Conservation (phyloP, 257 asterid species). For the Jasminum sambac region DNA sequence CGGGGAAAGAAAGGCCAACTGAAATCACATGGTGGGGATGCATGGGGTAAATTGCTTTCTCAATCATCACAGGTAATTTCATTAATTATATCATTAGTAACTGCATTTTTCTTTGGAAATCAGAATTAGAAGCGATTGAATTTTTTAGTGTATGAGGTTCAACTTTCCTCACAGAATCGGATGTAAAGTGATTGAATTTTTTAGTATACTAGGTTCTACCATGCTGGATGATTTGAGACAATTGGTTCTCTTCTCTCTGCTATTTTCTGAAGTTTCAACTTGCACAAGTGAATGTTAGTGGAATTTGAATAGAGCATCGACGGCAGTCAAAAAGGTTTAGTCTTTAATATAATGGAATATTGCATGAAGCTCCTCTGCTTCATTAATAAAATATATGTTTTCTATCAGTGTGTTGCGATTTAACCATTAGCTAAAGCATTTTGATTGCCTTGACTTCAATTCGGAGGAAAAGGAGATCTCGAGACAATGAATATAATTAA, state of each 20-base stretch:
- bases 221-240: too few relatives aligned
- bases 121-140: neutral
- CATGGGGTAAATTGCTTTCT: constrained; percentile 91
- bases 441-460: neutral
- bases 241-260: neutral
- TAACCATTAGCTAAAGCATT: neutral
- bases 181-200: neutral
- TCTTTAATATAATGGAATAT: neutral
- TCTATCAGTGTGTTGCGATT: neutral
- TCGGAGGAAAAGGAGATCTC: neutral
- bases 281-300: neutral
- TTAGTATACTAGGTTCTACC: too few relatives aligned
- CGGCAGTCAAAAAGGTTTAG: neutral
- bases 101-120: neutral
- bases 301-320: neutral
- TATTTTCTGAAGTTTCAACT: neutral
- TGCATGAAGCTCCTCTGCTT: neutral
- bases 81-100: neutral
- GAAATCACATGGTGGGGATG: constrained; percentile 50
- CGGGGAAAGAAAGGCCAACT: constrained; percentile 57
- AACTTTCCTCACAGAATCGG: neutral
- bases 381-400: neutral
- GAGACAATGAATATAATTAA: neutral
- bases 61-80: constrained; percentile 62
- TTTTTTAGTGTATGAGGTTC: neutral